Evolutionary conservation across 192 early-diverging fungal genomes (phyloP).

Genomic region (Entomortierella chlamydospora): DNA sequence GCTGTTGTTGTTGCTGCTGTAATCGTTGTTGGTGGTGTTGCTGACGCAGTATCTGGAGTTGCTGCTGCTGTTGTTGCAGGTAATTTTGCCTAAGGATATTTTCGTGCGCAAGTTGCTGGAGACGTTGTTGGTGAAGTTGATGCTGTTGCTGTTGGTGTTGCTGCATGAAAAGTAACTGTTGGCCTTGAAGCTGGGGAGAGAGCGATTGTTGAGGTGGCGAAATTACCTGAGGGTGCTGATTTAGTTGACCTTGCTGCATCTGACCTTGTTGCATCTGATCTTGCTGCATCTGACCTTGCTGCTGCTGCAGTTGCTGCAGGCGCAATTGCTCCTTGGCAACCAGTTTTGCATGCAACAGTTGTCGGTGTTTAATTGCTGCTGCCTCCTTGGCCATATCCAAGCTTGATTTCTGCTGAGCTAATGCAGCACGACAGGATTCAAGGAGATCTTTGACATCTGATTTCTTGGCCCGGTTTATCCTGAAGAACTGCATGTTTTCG

Average conservation of each 20-base stretch:
- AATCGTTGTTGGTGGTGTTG: slow-evolving; percentile 9
- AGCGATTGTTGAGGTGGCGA: not conserved
- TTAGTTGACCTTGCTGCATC: not conserved
- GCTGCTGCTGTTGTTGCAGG: slow-evolving; percentile 22
- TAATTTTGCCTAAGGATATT: slow-evolving; percentile 11
- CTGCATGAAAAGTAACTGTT: slow-evolving; percentile 16
- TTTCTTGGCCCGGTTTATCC: slow-evolving; percentile 46
- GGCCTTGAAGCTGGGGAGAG: slow-evolving; percentile 20
- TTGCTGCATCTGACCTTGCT: slow-evolving; percentile 4
- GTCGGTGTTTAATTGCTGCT: slow-evolving; percentile 29
- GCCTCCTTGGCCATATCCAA: slow-evolving; percentile 51
- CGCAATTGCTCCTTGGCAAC: slow-evolving; percentile 19
- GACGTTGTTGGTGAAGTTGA: slow-evolving; percentile 16
- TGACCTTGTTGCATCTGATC: slow-evolving; percentile 1
- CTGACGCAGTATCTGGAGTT: not conserved
- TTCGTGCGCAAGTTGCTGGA: slow-evolving; percentile 21
- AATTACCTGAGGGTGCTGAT: not conserved
- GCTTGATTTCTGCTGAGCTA: slow-evolving; percentile 48
- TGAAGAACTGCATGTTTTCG: slow-evolving; percentile 50
- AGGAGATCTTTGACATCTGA: slow-evolving; percentile 44
- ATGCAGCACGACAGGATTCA: slow-evolving; percentile 36
- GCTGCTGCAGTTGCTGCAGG: slow-evolving; percentile 6
- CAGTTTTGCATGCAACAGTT: slow-evolving; percentile 37
- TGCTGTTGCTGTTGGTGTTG: slow-evolving; percentile 19
- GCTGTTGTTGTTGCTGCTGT: not conserved